These are phyloP conservation scores for Phialemoniopsis sp. DNA, from an alignment of 2,329 filamentous ascomycete species.

Conservation along the genomic window DNA sequence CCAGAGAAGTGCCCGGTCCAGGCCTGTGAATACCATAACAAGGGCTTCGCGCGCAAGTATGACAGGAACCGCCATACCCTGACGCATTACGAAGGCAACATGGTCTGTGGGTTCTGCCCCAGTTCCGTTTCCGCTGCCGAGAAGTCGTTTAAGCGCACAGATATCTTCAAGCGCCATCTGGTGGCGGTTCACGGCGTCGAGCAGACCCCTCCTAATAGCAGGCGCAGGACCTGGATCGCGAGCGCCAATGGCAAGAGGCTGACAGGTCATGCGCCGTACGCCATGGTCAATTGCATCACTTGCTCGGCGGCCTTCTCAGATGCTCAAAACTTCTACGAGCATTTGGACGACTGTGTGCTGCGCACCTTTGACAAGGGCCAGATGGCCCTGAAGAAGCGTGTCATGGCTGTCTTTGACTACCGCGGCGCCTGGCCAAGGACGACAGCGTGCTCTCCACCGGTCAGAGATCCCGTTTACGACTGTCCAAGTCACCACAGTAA, in stretches of 20 bases:
- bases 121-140: slow-evolving; percentile 83
- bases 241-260: slow-evolving; percentile 53
- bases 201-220: slow-evolving; percentile 86
- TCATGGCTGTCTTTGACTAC: slow-evolving; percentile 89
- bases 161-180: slow-evolving; percentile 92
- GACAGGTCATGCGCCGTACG: slow-evolving; percentile 67
- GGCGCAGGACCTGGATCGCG: slow-evolving; percentile 56
- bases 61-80: slow-evolving; percentile 94
- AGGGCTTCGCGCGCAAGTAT: slow-evolving; percentile 92
- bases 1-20: slow-evolving; percentile 93
- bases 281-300: slow-evolving; percentile 92
- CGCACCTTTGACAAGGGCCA: slow-evolving; percentile 79
- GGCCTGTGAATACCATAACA: slow-evolving; percentile 86
- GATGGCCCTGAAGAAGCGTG: slow-evolving; percentile 98
- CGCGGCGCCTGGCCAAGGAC: slow-evolving; percentile 88
- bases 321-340: slow-evolving; percentile 97
- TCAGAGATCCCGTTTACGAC: slow-evolving; percentile 95
- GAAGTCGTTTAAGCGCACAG: slow-evolving; percentile 93
- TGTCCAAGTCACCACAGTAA: no score
- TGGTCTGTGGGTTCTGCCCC: slow-evolving; percentile 94
- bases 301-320: slow-evolving; percentile 88
- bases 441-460: slow-evolving; percentile 98
- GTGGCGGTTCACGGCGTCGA: slow-evolving; percentile 90
- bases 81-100: slow-evolving; percentile 95
- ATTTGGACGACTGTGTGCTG: slow-evolving; percentile 75